A percentile compares a stretch with the other conserved stretches of the same genome.
phyloP scores from a whole-genome alignment of 2,329 filamentous ascomycete species.

The Trichocomaceae sp. region DNA sequence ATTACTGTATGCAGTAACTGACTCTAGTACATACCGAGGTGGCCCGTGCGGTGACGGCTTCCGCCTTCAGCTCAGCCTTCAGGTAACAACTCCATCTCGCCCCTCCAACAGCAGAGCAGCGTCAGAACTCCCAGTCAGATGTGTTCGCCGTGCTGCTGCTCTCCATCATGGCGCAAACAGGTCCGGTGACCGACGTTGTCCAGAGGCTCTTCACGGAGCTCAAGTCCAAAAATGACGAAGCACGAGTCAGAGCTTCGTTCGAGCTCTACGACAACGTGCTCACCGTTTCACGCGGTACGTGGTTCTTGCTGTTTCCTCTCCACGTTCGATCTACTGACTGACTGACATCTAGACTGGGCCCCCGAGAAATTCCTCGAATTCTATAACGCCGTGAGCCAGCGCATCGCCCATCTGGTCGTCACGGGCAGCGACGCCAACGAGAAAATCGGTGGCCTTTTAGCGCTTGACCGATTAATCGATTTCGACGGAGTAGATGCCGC shows the following conservation, averaged over 20 bases:
- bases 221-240: slow-evolving; percentile 50
- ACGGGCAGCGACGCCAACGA: slow-evolving; percentile 83
- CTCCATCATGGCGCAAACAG: slow-evolving; percentile 42
- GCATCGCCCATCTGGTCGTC: slow-evolving; percentile 67
- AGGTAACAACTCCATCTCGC: too few relatives aligned
- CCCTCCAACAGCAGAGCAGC: neutral
- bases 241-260: slow-evolving; percentile 42
- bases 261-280: slow-evolving; percentile 44
- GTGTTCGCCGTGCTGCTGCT: slow-evolving; percentile 20
- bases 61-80: neutral
- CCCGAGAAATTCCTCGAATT: slow-evolving; percentile 70
- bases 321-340: neutral
- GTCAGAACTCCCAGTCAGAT: slow-evolving; percentile 8
- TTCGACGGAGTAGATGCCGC: slow-evolving; percentile 93
- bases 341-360: slow-evolving; percentile 58
- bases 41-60: slow-evolving; percentile 10
- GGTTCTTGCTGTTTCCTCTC: slow-evolving; percentile 3
- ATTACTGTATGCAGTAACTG: too few relatives aligned
- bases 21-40: too few relatives aligned
- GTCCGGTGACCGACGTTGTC: slow-evolving; percentile 43
- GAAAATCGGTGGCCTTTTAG: slow-evolving; percentile 83
- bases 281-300: slow-evolving; percentile 42
- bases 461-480: slow-evolving; percentile 86
- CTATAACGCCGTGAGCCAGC: slow-evolving; percentile 60
- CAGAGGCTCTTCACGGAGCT: slow-evolving; percentile 53